Evolutionary conservation across 495 filamentous ascomycete genomes (phyloP), one percentile per base, ranked within the genome.

Genomic region (Aspergillus baeticus): DNA sequence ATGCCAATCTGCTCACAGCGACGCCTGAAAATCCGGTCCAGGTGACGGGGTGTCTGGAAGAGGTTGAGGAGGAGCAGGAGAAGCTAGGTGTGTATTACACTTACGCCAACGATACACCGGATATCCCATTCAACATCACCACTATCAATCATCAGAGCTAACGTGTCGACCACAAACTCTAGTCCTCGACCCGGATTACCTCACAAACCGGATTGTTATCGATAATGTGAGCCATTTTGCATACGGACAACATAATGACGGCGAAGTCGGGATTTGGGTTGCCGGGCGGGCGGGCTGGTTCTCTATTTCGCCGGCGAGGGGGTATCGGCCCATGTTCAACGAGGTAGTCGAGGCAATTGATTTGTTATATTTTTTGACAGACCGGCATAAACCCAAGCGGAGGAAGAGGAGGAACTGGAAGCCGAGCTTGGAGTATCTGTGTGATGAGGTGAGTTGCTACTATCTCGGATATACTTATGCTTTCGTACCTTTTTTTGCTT

Each of bases 281-380:
- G 82, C 84, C 33, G 90, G 90, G 44, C 70, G 77, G 55, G 83
- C 87, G n/a, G 90, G 89, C 52, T 93, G 89, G 89, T 93, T 84
- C 69, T 81, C 86, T 65, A 82, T 94, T 22, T 69, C 74, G 20
- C 86, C 90, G 1, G 77, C 84, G 45, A 73, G 75, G 42, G 66
- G 73, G 2, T 96, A 89, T 68, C 69, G 75, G 53, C 61, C 69
- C 2, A 82, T 84, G 51, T 91, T 83, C 72, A 74, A 82, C 49
- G 73, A 81, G 13, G 88, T 92, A 73, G 77, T 80, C 22, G 84
- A 90, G 70, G 87, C 85, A 2, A 81, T 91, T 26, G 79, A 81
- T 46, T 68, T 91, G 56, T 79, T 91, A 11, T 91, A 90, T 69
- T 85, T 84, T 58, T 62, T 90, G 31, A 77, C 76, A 7, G 85